Evolutionary conservation across 345 rosid species (phyloP).

Genomic region (Cardamine chenopodiifolia): DNA sequence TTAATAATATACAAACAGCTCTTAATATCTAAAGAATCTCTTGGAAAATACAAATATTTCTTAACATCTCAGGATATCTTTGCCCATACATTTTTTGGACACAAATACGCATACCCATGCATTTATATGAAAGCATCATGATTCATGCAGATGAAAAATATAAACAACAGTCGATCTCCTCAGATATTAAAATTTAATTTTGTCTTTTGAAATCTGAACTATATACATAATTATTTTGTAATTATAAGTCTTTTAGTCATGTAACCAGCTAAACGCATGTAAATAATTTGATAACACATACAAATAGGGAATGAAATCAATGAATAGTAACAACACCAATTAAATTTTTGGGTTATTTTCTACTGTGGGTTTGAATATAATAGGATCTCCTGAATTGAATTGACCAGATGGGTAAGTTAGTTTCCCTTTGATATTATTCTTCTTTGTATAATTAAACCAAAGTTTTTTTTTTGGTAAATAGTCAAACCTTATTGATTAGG

Average conservation of each 20-base stretch:
- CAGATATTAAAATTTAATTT: neutral
- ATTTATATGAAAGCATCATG: neutral
- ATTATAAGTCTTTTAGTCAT: neutral
- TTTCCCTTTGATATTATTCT: neutral
- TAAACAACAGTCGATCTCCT: constrained; percentile 4
- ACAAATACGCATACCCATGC: constrained; percentile 22
- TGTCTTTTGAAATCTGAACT: neutral
- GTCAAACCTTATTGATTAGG: constrained; percentile 10
- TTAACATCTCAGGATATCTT: constrained; percentile 1
- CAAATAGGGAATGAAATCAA: neutral
- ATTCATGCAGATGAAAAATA: constrained; percentile 2
- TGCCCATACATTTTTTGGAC: constrained; percentile 1
- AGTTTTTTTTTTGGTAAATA: neutral
- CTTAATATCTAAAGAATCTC: neutral
- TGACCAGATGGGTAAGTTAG: neutral
- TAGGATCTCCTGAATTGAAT: neutral
- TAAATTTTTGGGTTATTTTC: neutral
- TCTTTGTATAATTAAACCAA: neutral
- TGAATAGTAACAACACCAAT: neutral
- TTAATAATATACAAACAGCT: neutral
- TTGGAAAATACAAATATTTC: neutral
- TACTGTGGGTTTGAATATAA: neutral
- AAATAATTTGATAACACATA: neutral
- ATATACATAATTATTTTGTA: neutral
- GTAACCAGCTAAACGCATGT: neutral